Evolutionary conservation across 768 basidiomycete genomes (phyloP), one percentile per base, ranked within the genome.

Genomic region (Gymnopilus junonius): DNA sequence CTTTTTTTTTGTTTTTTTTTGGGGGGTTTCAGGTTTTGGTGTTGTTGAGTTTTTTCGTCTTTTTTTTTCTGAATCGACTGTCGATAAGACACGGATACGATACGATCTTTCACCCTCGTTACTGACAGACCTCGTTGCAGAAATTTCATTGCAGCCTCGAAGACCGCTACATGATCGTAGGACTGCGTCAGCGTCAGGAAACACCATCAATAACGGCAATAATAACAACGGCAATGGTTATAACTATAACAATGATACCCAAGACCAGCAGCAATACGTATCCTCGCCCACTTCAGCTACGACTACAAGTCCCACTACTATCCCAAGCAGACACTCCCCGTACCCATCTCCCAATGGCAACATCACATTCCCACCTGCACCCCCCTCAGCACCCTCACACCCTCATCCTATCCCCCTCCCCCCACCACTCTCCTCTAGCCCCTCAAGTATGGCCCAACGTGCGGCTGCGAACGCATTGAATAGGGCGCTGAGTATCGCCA

Each of bases 401-500:
- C 91, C 90, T 1, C 87, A 89, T 1, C 86, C 89, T 0, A 83
- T 83, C 12, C 76, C 81, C 32, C 73, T 76, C 12, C 85, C 88
- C 4, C 85, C 87, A 1, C 83, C 88, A 0, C 79, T 89, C 12
- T 88, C 90, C 0, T 87, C 88, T 3, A 90, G 89, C 0, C 90
- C 89, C 0, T 87, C 85, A 0, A 85, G 82, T 63, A 73, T 81
- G 27, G 84, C 85, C 4, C 85, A 87, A 11, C 86, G 90, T 11
- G 83, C 84, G 7, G 87, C 88, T 4, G 83, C 90, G 2, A 92
- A 90, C 65, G 90, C 92, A 0, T 82, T 94, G 3, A 89, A 90
- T 55, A 87, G 92, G 1, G 93, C 93, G 0, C 75, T 94, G n/a
- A 90, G 82, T 63, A 78, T 93, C 5, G 93, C 93, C 4, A 89